Conservation (phyloP, 345 rosid genomes). For the Melastoma malabathricum region DNA sequence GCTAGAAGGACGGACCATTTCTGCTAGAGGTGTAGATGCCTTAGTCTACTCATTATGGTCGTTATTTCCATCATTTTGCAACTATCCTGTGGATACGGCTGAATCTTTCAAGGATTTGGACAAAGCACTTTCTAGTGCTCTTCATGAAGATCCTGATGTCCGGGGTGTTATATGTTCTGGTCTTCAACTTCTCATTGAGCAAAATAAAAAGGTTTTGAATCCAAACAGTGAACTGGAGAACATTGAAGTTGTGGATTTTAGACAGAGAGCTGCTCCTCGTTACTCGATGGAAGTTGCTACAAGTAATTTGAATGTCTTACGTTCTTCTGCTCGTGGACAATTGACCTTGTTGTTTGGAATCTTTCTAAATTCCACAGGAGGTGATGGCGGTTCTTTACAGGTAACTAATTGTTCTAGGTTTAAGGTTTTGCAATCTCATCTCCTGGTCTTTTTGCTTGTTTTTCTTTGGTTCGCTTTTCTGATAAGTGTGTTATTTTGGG, state of each 20-base stretch:
- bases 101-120: conserved; percentile 57
- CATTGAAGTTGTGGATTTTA: conserved; percentile 29
- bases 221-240: conserved; percentile 20
- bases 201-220: conserved; percentile 47
- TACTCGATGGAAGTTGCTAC: conserved; percentile 43
- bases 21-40: conserved; percentile 60
- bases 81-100: conserved; percentile 66
- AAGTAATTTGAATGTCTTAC: conserved; percentile 44
- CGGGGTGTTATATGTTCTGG: conserved; percentile 69
- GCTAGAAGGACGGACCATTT: conserved; percentile 42
- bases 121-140: conserved; percentile 32
- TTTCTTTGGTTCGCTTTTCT: conserved; percentile 1
- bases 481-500: not conserved
- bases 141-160: conserved; percentile 42
- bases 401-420: conserved; percentile 16
- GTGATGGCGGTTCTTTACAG: conserved; percentile 90
- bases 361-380: conserved; percentile 54
- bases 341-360: conserved; percentile 49
- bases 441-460: not conserved
- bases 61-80: conserved; percentile 86
- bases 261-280: conserved; percentile 33
- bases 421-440: too few species aligned
- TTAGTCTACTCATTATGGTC: conserved; percentile 79
- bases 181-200: conserved; percentile 55
- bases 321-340: conserved; percentile 46